Evolutionary conservation across 225 moss, liverwort and hornwort genomes (phyloP).

Genomic region (Marchantia paleacea): DNA sequence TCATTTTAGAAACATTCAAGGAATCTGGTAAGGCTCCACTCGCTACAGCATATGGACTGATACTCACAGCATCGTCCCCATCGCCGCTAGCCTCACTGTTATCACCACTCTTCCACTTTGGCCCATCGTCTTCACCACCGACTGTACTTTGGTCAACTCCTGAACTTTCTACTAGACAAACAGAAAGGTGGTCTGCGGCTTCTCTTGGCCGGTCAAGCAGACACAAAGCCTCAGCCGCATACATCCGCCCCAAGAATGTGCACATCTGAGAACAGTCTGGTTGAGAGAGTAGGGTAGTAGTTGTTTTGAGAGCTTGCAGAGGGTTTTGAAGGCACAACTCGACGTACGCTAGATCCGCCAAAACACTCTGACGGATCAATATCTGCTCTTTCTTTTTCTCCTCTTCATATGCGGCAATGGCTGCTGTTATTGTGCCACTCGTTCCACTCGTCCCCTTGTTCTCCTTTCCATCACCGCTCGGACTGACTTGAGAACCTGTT

Average conservation of each 20-base stretch:
- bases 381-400: constrained; percentile 59
- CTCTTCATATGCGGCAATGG: constrained; percentile 63
- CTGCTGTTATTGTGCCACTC: constrained; percentile 48
- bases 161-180: constrained; percentile 59
- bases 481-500: constrained; percentile 49
- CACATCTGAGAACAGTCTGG: constrained; percentile 61
- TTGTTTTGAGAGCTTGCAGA: constrained; percentile 62
- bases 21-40: constrained; percentile 63
- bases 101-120: constrained; percentile 85
- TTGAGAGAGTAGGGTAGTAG: constrained; percentile 60
- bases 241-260: constrained; percentile 69
- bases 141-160: constrained; percentile 49
- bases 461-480: constrained; percentile 75
- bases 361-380: constrained; percentile 38
- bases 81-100: constrained; percentile 96
- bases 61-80: constrained; percentile 66
- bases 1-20: constrained; percentile 62
- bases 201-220: constrained; percentile 74
- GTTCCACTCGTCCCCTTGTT: constrained; percentile 48
- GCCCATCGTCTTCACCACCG: constrained; percentile 72
- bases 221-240: constrained; percentile 87
- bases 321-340: constrained; percentile 58
- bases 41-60: constrained; percentile 46
- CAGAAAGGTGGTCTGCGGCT: constrained; percentile 72
- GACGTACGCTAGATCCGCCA: constrained; percentile 45